A percentile compares a stretch with the other conserved stretches of the same genome.
Evolutionary conservation across 2,329 filamentous ascomycete species (phyloP).

Genomic region (Venturia oleaginea): DNA sequence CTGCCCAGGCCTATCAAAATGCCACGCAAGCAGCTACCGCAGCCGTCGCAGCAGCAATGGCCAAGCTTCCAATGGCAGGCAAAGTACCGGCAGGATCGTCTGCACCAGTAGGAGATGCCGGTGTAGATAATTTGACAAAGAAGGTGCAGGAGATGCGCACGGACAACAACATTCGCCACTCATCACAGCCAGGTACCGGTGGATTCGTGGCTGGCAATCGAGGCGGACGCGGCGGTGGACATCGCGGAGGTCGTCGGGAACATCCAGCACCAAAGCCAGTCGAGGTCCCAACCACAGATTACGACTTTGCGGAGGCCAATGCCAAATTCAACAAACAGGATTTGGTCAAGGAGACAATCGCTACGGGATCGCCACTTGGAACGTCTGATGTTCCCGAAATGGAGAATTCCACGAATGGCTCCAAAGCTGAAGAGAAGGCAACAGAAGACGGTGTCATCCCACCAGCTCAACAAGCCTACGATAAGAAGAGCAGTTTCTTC

Average conservation of each 20-base stretch:
- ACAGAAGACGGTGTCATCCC: slow-evolving; percentile 37
- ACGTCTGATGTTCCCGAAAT: slow-evolving; percentile 38
- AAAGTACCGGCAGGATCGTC: slow-evolving; percentile 15
- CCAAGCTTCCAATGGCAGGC: slow-evolving; percentile 48
- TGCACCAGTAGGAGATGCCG: slow-evolving; percentile 17
- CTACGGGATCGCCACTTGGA: slow-evolving; percentile 59
- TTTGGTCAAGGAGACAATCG: slow-evolving; percentile 79
- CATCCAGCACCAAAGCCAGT: slow-evolving; percentile 54
- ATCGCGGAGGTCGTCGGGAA: slow-evolving; percentile 35
- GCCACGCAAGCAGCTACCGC: slow-evolving; percentile 67
- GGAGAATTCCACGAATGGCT: slow-evolving; percentile 25
- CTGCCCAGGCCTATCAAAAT: slow-evolving; percentile 43
- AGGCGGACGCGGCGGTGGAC: slow-evolving; percentile 37
- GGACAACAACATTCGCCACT: slow-evolving; percentile 43
- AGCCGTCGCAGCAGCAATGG: slow-evolving; percentile 73
- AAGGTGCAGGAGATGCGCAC: slow-evolving; percentile 72
- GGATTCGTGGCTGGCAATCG: slow-evolving; percentile 30
- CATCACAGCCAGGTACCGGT: slow-evolving; percentile 37
- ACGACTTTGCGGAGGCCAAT: slow-evolving; percentile 80
- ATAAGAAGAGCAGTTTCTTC: slow-evolving; percentile 87
- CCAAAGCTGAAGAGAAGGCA: slow-evolving; percentile 27
- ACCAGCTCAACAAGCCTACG: slow-evolving; percentile 49
- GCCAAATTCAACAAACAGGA: slow-evolving; percentile 86
- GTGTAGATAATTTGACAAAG: slow-evolving; percentile 62
- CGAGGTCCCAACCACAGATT: slow-evolving; percentile 83